Evolutionary conservation across 1,284 basidiomycete species (phyloP).

Genomic region (Mycena sp.): DNA sequence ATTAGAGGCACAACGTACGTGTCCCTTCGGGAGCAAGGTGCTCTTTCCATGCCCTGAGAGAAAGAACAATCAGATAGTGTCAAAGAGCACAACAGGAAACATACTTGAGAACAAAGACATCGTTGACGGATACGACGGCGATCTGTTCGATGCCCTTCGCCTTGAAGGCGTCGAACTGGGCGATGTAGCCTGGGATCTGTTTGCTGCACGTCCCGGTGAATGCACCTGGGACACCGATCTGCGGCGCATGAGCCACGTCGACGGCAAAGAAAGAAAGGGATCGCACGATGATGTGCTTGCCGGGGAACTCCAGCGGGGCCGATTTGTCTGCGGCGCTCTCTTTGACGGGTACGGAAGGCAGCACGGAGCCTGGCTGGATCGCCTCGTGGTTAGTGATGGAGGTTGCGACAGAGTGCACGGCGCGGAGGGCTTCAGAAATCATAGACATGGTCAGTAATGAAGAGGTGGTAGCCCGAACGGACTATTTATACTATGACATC

Average conservation of each 20-base stretch:
- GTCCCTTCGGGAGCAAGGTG: conserved; percentile 64
- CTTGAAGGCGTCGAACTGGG: conserved; percentile 68
- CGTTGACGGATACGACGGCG: conserved; percentile 78
- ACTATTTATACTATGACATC: conserved; percentile 17
- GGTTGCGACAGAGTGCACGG: conserved; percentile 16
- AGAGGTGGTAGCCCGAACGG: not conserved
- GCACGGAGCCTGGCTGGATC: not conserved
- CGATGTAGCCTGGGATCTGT: conserved; percentile 75
- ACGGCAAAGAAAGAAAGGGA: conserved; percentile 13
- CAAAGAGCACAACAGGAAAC: conserved; percentile 19
- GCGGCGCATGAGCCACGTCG: not conserved
- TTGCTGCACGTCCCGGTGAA: conserved; percentile 64
- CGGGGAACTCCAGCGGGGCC: conserved; percentile 60
- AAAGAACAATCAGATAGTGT: not conserved
- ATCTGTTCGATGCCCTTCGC: conserved; percentile 75
- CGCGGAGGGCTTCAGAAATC: conserved; percentile 25
- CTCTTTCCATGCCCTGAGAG: conserved; percentile 76
- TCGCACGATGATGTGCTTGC: conserved; percentile 78
- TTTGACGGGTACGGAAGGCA: conserved; percentile 46
- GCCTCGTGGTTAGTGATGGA: conserved; percentile 8
- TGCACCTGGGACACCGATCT: conserved; percentile 70
- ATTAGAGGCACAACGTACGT: conserved; percentile 46
- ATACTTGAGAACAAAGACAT: conserved; percentile 72
- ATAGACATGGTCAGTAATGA: conserved; percentile 3
- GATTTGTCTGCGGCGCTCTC: conserved; percentile 65